These are phyloP conservation scores for Anisodus acutangulus DNA, from an alignment of 257 asterid genomes.

Conservation along the genomic window DNA sequence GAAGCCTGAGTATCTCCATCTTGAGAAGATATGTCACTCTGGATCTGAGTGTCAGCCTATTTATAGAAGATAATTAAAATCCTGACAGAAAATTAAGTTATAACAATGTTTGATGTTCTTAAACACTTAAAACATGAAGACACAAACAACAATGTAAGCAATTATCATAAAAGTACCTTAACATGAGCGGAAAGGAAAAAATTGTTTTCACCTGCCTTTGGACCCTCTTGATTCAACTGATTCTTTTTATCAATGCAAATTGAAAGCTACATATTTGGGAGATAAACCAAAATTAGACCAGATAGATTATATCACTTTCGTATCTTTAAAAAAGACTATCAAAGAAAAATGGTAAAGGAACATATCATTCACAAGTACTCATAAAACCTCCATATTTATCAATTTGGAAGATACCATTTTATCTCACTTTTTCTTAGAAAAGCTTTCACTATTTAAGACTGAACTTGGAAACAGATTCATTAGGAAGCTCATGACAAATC, in stretches of 20 bases:
- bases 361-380: conserved; percentile 18
- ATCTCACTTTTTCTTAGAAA: neutral
- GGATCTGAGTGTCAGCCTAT: conserved; percentile 53
- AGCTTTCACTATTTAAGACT: neutral
- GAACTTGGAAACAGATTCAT: conserved; percentile 2
- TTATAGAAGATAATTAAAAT: conserved; percentile 32
- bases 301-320: neutral
- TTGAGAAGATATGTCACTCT: conserved; percentile 47
- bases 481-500: conserved; percentile 7
- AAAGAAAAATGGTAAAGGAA: conserved; percentile 10
- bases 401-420: neutral
- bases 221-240: conserved; percentile 49
- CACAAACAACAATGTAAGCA: conserved; percentile 39
- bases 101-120: conserved; percentile 16
- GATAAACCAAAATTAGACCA: conserved; percentile 29
- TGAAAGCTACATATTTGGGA: conserved; percentile 62
- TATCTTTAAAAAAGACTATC: neutral
- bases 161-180: conserved; percentile 40
- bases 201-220: conserved; percentile 40
- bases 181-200: conserved; percentile 44
- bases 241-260: conserved; percentile 70
- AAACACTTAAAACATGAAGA: conserved; percentile 16
- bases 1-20: conserved; percentile 44
- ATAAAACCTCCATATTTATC: neutral
- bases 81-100: conserved; percentile 30